Base-by-base conservation (phyloP, 108 stramenopile species). In the Cyclotella sp. region DNA sequence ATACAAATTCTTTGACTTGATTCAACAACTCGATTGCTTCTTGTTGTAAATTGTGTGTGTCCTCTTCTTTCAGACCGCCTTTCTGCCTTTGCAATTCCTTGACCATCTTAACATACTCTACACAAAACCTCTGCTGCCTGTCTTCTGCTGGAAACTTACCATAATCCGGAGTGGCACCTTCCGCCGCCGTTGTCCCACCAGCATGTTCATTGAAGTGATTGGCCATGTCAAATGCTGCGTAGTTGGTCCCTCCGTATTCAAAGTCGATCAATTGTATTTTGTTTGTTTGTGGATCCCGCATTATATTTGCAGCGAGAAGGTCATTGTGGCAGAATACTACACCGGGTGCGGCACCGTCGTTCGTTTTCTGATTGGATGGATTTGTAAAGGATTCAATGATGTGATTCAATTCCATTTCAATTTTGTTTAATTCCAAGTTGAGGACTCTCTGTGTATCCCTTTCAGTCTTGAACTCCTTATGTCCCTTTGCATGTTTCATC, bases 161-260 rank as follows among this genome's bases (percentile, higher is more conserved):
- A 68, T 95, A 93, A 63, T 95, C 76, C 11, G 94, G 83, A 14
- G 85, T 77, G 14, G 85, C 81, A 77, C 84, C 70, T 27, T 88
- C 85, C 62, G 83, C 70, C 7, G 73, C 44, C 29, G 62, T 75
- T 0, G 82, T 79, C 4, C 95, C 95, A 21, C 93, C 93, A 7
- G 93, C 93, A 82, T 84, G 91, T 68, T 96, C 95, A 73, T 94
- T 94, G 55, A 92, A 93, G 75, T 97, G 96, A 77, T 97, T 97
- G 60, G 96, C 96, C 70, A 97, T 85, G 54, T 97, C 96, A 81
- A 91, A 97, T 11, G 89, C 81, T 11, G 68, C 68, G 71, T 90
- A 97, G 59, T 94, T 95, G 39, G 81, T 71, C 1, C 93, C 92
- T 52, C 94, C 94, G 65, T 97, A 97, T 76, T 97, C 96, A 81